phyloP scores from a whole-genome alignment of 2,329 filamentous ascomycete species.

The Sporothrix globosa region DNA sequence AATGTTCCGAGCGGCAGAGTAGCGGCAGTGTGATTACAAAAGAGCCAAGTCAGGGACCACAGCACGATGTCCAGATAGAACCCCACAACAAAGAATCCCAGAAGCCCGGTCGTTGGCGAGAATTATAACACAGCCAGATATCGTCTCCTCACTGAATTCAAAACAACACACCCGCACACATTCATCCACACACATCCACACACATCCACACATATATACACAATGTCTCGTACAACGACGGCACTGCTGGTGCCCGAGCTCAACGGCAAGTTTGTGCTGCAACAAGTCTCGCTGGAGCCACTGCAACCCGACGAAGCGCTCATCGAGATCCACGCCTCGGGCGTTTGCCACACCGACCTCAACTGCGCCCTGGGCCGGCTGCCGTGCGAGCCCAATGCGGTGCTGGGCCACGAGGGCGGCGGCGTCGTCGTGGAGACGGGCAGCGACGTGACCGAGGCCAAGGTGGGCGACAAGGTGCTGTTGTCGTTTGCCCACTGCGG shows the following conservation, averaged over 20 bases:
- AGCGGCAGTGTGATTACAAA: too few relatives aligned
- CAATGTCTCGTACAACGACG: slow-evolving; percentile 11
- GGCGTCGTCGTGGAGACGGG: background rate
- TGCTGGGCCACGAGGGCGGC: slow-evolving; percentile 17
- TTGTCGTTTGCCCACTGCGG: slow-evolving; percentile 16
- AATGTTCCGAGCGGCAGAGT: too few relatives aligned
- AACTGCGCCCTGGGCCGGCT: slow-evolving; percentile 46
- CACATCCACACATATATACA: background rate
- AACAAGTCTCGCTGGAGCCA: background rate
- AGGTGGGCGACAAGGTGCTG: background rate
- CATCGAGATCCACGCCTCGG: slow-evolving; percentile 43
- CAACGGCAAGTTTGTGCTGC: slow-evolving; percentile 13
- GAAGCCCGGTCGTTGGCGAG: too few relatives aligned
- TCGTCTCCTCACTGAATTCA: background rate
- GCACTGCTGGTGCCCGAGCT: slow-evolving; percentile 21
- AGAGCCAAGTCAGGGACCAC: too few relatives aligned
- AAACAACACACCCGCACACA: background rate
- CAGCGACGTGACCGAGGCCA: background rate
- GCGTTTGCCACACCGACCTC: slow-evolving; percentile 45
- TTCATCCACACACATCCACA: background rate
- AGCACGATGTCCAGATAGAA: too few relatives aligned
- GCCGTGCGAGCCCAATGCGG: slow-evolving; percentile 33
- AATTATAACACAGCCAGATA: too few relatives aligned
- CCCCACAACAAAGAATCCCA: too few relatives aligned
- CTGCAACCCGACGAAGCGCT: slow-evolving; percentile 41